Conservation (phyloP, 1,284 basidiomycete genomes). For the Ganoderma lingzhi region DNA sequence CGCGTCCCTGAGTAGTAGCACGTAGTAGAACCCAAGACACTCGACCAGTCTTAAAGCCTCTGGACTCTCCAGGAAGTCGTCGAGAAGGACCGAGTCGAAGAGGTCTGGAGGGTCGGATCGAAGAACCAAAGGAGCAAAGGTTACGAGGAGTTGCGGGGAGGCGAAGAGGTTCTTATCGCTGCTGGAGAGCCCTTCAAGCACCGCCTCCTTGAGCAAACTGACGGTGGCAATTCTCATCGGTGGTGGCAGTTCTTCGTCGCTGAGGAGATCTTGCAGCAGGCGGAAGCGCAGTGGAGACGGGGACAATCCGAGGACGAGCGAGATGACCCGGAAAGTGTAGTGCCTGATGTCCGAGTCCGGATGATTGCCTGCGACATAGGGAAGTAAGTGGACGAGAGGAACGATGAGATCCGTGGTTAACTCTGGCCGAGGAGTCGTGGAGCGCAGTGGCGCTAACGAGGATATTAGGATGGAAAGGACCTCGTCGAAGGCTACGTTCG, state of each 20-base stretch:
- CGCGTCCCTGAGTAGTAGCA: slow-evolving; percentile 56
- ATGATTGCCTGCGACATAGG: slow-evolving; percentile 65
- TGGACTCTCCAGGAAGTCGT: slow-evolving; percentile 53
- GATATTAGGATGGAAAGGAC: slow-evolving; percentile 61
- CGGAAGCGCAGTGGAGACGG: slow-evolving; percentile 58
- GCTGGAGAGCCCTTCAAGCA: slow-evolving; percentile 58
- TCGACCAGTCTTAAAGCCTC: slow-evolving; percentile 61
- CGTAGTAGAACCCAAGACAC: slow-evolving; percentile 60
- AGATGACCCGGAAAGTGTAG: slow-evolving; percentile 65
- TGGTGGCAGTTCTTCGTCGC: slow-evolving; percentile 54
- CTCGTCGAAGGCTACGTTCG: slow-evolving; percentile 62
- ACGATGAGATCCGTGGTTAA: slow-evolving; percentile 54
- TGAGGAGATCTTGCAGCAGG: slow-evolving; percentile 59
- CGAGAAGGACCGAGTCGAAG: slow-evolving; percentile 40
- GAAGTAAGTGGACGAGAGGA: slow-evolving; percentile 57
- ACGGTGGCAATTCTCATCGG: slow-evolving; percentile 74
- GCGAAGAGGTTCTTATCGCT: slow-evolving; percentile 51
- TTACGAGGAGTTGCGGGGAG: slow-evolving; percentile 55
- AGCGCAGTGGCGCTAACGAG: slow-evolving; percentile 45
- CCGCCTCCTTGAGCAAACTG: slow-evolving; percentile 70
- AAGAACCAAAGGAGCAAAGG: slow-evolving; percentile 61
- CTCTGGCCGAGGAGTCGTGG: slow-evolving; percentile 32
- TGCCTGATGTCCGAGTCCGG: slow-evolving; percentile 65
- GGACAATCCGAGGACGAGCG: slow-evolving; percentile 55
- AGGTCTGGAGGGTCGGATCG: slow-evolving; percentile 55